Evolutionary conservation across 1,284 basidiomycete genomes (phyloP).

Genomic region (Ustilago vetiveriae): DNA sequence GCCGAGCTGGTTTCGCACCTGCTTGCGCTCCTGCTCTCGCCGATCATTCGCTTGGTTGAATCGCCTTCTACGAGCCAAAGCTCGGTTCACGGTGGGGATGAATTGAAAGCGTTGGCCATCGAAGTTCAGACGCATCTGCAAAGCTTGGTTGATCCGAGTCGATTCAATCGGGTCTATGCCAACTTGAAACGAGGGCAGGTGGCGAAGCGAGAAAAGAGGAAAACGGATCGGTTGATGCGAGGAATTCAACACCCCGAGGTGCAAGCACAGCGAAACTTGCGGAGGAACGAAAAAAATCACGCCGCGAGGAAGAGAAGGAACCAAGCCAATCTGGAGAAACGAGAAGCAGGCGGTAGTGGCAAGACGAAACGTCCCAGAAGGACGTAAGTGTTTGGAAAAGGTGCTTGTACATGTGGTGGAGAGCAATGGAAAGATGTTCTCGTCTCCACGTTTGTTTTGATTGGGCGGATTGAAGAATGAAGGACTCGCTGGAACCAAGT

Average conservation of each 20-base stretch:
- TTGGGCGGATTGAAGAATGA: too few species aligned
- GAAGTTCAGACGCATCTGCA: conserved; percentile 91
- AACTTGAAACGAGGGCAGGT: conserved; percentile 78
- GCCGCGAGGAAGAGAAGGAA: conserved; percentile 32
- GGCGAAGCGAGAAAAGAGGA: conserved; percentile 78
- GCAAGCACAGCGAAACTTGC: conserved; percentile 34
- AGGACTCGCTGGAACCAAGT: too few species aligned
- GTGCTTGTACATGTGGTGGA: too few species aligned
- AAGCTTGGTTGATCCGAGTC: conserved; percentile 81
- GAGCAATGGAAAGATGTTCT: too few species aligned
- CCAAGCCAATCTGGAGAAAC: conserved; percentile 26
- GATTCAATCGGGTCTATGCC: conserved; percentile 82
- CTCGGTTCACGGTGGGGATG: conserved; percentile 70
- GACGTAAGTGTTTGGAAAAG: neutral
- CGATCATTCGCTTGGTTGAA: conserved; percentile 85
- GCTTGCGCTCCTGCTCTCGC: conserved; percentile 84
- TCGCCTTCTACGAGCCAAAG: conserved; percentile 75
- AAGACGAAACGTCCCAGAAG: conserved; percentile 33
- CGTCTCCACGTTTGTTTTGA: too few species aligned
- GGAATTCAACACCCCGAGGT: conserved; percentile 56
- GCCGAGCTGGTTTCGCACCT: conserved; percentile 72
- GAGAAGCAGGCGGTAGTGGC: conserved; percentile 36
- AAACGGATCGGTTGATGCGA: conserved; percentile 73
- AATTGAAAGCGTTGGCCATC: conserved; percentile 80
- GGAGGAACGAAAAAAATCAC: conserved; percentile 31